Evolutionary conservation across 192 early-diverging fungal genomes (phyloP).

Genomic region (Hyaloraphidium curvatum): DNA sequence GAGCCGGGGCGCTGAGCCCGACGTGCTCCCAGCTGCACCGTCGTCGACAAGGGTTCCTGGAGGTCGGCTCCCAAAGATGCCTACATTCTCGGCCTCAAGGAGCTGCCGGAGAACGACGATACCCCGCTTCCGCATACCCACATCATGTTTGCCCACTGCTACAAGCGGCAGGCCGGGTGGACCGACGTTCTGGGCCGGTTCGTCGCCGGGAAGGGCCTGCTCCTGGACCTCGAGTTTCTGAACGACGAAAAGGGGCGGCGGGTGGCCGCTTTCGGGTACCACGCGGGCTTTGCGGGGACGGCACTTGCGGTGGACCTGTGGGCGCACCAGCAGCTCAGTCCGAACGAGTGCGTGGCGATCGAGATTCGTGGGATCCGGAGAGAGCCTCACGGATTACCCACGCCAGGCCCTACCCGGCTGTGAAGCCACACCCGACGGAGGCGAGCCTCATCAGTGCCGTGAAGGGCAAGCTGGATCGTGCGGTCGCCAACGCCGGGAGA

Average conservation of each 20-base stretch:
- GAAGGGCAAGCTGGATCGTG: conserved; percentile 34
- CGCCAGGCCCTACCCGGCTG: conserved; percentile 39
- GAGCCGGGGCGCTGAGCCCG: not conserved
- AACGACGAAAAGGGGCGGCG: conserved; percentile 59
- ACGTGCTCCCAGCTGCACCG: conserved; percentile 31
- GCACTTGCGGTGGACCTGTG: conserved; percentile 85
- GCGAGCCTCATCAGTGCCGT: conserved; percentile 50
- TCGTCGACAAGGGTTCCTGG: conserved; percentile 69
- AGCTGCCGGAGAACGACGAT: conserved; percentile 82
- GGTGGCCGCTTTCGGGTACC: conserved; percentile 92
- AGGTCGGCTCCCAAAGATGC: conserved; percentile 69
- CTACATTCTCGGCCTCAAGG: conserved; percentile 93
- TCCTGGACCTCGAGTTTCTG: conserved; percentile 92
- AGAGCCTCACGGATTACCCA: no score
- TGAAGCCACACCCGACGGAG: conserved; percentile 74
- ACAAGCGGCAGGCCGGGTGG: conserved; percentile 91
- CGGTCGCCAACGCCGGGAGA: conserved; percentile 34
- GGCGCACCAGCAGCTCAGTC: conserved; percentile 51
- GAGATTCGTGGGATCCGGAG: no score
- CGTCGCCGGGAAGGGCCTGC: conserved; percentile 57
- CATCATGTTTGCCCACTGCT: conserved; percentile 98
- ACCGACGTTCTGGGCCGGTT: conserved; percentile 71
- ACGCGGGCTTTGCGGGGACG: conserved; percentile 88
- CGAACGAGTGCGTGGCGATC: not conserved
- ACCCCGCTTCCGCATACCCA: conserved; percentile 78